phyloP scores from a whole-genome alignment of 2,329 filamentous ascomycete species.

The Hymenoscyphus scutula region DNA sequence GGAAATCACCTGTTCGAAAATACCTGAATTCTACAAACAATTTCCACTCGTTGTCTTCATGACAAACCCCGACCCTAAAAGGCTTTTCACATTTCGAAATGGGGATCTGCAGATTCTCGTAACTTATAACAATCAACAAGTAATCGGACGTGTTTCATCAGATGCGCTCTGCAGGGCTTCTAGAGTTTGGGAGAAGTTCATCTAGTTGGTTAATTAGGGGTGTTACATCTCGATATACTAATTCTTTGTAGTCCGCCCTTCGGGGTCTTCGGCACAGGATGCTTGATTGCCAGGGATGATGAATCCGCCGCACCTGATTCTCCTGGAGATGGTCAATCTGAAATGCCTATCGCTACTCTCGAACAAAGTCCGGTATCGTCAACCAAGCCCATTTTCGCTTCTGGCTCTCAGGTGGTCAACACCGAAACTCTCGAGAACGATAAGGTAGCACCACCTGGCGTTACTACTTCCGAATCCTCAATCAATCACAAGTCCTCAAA shows the following conservation, averaged over 20 bases:
- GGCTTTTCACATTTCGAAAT: background rate
- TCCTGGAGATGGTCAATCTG: too few species aligned
- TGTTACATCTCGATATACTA: background rate
- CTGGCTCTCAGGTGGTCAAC: background rate
- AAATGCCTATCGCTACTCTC: too few species aligned
- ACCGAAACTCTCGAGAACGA: too few species aligned
- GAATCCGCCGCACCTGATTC: too few species aligned
- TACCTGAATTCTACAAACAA: too few species aligned
- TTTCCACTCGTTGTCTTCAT: too few species aligned
- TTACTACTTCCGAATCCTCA: too few species aligned
- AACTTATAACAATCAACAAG: background rate
- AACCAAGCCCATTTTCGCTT: background rate
- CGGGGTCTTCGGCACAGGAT: background rate
- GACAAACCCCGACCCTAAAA: too few species aligned
- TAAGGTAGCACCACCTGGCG: too few species aligned
- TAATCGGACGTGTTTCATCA: background rate
- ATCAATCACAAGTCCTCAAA: too few species aligned
- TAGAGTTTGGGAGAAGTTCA: background rate
- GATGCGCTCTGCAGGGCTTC: background rate
- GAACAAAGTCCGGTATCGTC: background rate
- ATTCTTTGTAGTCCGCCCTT: background rate
- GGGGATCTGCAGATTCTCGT: background rate
- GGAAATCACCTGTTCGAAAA: too few species aligned
- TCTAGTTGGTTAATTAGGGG: background rate
- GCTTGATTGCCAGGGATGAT: background rate